Evolutionary conservation across 2,329 filamentous ascomycete genomes (phyloP).

Genomic region (Aspergillus versicolor): DNA sequence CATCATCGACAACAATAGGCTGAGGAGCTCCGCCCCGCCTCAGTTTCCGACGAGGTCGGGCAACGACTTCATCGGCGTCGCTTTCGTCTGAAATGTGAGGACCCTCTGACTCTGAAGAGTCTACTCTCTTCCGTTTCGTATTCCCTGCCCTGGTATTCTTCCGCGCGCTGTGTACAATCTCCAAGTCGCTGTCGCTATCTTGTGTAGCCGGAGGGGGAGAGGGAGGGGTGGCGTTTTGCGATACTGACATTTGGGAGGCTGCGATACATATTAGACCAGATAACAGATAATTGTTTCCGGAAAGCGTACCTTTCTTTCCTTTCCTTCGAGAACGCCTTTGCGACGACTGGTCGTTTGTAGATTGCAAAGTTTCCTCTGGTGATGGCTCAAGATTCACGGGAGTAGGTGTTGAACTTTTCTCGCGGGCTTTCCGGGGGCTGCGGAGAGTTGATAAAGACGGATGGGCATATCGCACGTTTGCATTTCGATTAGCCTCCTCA

Average conservation of each 20-base stretch:
- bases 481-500: conserved; percentile 27
- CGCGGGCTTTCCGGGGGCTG: conserved; percentile 9
- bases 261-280: background rate
- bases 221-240: conserved; percentile 2
- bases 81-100: conserved; percentile 20
- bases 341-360: background rate
- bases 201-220: background rate
- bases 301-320: background rate
- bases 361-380: background rate
- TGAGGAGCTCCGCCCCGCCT: conserved; percentile 27
- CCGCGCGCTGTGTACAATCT: conserved; percentile 15
- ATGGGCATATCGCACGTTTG: conserved; percentile 35
- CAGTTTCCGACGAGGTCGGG: conserved; percentile 27
- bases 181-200: conserved; percentile 20
- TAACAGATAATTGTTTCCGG: background rate
- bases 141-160: conserved; percentile 5
- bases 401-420: conserved; percentile 3
- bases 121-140: conserved; percentile 20
- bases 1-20: conserved; percentile 26
- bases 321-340: conserved; percentile 4
- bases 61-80: conserved; percentile 28
- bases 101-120: conserved; percentile 5
- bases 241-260: background rate
- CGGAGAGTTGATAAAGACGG: conserved; percentile 23
- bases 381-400: conserved; percentile 7